Evolutionary conservation across 2,329 filamentous ascomycete species (phyloP).

Genomic region (Macrophomina tecta): DNA sequence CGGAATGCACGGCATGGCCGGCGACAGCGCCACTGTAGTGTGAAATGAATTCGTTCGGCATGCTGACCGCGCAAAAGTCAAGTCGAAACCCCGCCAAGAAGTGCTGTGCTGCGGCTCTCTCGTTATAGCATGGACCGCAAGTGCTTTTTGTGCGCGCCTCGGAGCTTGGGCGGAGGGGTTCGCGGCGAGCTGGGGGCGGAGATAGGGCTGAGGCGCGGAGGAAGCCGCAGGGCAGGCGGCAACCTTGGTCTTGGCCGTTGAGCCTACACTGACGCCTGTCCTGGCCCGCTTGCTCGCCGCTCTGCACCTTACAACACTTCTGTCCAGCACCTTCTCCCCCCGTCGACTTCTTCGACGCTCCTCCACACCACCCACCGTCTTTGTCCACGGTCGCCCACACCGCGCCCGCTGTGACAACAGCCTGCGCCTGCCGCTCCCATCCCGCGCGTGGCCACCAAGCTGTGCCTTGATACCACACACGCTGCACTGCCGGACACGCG

Average conservation of each 20-base stretch:
- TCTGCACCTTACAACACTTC: conserved; percentile 13
- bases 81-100: neutral
- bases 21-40: neutral
- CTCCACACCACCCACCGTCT: neutral
- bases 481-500: conserved; percentile 17
- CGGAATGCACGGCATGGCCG: conserved; percentile 1
- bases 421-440: conserved; percentile 8
- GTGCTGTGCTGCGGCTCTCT: neutral
- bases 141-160: conserved; percentile 12
- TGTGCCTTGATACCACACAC: conserved; percentile 1
- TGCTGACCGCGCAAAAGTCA: neutral
- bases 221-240: conserved; percentile 14
- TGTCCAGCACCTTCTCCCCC: neutral
- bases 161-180: conserved; percentile 15
- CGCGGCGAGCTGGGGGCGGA: conserved; percentile 12
- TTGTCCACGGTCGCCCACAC: conserved; percentile 4
- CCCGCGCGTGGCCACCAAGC: conserved; percentile 11
- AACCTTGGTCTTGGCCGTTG: conserved; percentile 17
- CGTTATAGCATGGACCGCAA: neutral
- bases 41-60: no score
- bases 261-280: conserved; percentile 9
- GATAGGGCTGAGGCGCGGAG: conserved; percentile 12
- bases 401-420: conserved; percentile 8
- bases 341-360: conserved; percentile 11
- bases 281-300: conserved; percentile 1